A percentile compares a stretch with the other conserved stretches of the same genome.
phyloP scores from a whole-genome alignment of 768 basidiomycete genomes.

The Suillus variegatus region DNA sequence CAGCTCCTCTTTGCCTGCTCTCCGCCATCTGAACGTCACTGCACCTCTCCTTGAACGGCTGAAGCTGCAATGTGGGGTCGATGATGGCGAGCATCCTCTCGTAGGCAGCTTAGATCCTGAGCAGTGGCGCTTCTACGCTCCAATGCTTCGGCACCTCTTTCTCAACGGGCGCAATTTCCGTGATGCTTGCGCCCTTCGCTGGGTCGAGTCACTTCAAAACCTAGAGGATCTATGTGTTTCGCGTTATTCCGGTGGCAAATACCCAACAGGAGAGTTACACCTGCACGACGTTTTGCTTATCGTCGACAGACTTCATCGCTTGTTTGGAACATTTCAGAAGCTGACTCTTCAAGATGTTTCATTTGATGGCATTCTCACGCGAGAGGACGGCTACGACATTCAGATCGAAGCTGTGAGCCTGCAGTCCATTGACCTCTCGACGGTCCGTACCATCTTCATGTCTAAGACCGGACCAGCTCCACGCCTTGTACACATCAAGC shows the following conservation, averaged over 20 bases:
- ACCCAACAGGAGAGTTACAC: conserved; percentile 2
- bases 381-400: background rate
- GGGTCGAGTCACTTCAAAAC: background rate
- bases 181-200: conserved; percentile 1
- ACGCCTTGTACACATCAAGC: background rate
- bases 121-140: conserved; percentile 7
- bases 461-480: conserved; percentile 56
- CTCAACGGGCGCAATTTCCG: conserved; percentile 12
- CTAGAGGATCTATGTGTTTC: background rate
- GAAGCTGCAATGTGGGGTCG: conserved; percentile 8
- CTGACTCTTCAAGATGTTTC: conserved; percentile 4
- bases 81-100: conserved; percentile 10
- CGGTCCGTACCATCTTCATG: conserved; percentile 48
- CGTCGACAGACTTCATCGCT: background rate
- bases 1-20: conserved; percentile 12
- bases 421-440: conserved; percentile 7
- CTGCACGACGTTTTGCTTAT: background rate
- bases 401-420: conserved; percentile 9
- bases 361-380: background rate
- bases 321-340: background rate
- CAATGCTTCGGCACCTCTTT: conserved; percentile 4
- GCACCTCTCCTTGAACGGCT: conserved; percentile 7
- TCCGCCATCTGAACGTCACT: background rate
- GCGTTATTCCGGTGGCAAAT: conserved; percentile 1
- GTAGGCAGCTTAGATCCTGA: background rate